Evolutionary conservation across 2,329 filamentous ascomycete species (phyloP), one percentile per base, ranked within the genome.

Genomic region (Calcarisporium arbuscula): DNA sequence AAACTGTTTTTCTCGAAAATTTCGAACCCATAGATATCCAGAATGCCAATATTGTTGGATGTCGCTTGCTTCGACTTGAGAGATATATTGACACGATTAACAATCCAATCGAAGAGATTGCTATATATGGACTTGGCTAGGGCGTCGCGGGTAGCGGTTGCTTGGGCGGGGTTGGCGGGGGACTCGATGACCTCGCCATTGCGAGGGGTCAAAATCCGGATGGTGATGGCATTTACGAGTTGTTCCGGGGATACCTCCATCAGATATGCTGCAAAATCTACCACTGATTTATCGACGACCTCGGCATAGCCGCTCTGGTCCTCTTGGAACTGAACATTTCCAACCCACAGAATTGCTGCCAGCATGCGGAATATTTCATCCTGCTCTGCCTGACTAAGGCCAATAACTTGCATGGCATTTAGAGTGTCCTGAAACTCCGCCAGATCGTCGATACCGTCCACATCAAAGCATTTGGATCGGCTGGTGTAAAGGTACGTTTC

Each of bases 1-100:
- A 98, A 98, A 46, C 86, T 95, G 67, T 98, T 98, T 66, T 90
- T 92, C 58, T 98, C 92, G 48, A 98, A 98, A 48, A 98, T 98
- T 57, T 98, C 92, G 53, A 98, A 98, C 3, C 92, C 92, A 58
- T 98, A 98, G 48, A 98, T 98, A 71, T 98, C 92, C 47, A 98
- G 72, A 54, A 98, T 96, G 54, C 92, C 92, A 47, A 98, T 92
- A 4, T 85, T 85, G 58, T 95, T 92, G 27, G 77, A 67, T 4
- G 89, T 75, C 0, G 77, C 65, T 31, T 85, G 83, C 43, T 80
- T 77, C 15, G 90, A 85, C 57, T 85, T 81, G 40, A 96, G 65
- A 5, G 90, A 95, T 46, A 81, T 76, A 61, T 96, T 96, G 47
- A 96, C 81, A 47, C 92, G 82, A 50, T 83, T 77, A 15, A 96